phyloP scores from a whole-genome alignment of 768 basidiomycete species.

The Suillus alpinus region DNA sequence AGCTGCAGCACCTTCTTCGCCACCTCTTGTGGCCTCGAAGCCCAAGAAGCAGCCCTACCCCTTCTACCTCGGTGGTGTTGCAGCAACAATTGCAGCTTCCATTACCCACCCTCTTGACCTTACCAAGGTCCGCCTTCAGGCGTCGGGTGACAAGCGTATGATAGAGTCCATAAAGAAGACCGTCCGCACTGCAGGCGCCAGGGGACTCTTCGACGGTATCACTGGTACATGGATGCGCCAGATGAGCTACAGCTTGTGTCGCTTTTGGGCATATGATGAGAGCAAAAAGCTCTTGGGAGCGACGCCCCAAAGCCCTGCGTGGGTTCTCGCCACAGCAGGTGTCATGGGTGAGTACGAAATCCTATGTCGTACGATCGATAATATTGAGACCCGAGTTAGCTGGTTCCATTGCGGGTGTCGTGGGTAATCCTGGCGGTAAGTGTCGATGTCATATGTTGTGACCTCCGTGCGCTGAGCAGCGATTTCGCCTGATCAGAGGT shows the following conservation, averaged over 20 bases:
- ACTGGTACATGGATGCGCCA: constrained; percentile 87
- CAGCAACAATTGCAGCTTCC: constrained; percentile 85
- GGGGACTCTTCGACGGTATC: constrained; percentile 82
- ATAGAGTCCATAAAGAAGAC: constrained; percentile 81
- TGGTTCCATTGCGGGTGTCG: constrained; percentile 79
- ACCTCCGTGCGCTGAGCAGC: not conserved
- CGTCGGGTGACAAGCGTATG: constrained; percentile 92
- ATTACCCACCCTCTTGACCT: constrained; percentile 87
- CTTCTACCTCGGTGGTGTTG: constrained; percentile 85
- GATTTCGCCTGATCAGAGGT: constrained; percentile 47
- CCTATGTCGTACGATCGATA: not conserved
- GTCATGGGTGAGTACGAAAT: constrained; percentile 67
- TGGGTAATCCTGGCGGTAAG: constrained; percentile 86
- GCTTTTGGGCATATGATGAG: constrained; percentile 94
- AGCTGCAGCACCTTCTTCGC: constrained; percentile 1
- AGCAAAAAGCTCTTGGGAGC: constrained; percentile 82
- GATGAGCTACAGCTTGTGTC: constrained; percentile 88
- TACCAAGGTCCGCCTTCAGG: constrained; percentile 89
- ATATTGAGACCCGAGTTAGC: constrained; percentile 39
- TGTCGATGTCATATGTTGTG: constrained; percentile 1
- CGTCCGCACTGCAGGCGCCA: constrained; percentile 66
- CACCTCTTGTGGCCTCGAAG: constrained; percentile 2
- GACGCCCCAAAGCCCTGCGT: constrained; percentile 63
- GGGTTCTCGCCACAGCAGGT: constrained; percentile 78
- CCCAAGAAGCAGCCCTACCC: constrained; percentile 73